Percentiles rank a stretch among this genome's conserved stretches.
Evolutionary conservation across 805 yeast species (phyloP).

Genomic region (Pichia sporocuriosa): DNA sequence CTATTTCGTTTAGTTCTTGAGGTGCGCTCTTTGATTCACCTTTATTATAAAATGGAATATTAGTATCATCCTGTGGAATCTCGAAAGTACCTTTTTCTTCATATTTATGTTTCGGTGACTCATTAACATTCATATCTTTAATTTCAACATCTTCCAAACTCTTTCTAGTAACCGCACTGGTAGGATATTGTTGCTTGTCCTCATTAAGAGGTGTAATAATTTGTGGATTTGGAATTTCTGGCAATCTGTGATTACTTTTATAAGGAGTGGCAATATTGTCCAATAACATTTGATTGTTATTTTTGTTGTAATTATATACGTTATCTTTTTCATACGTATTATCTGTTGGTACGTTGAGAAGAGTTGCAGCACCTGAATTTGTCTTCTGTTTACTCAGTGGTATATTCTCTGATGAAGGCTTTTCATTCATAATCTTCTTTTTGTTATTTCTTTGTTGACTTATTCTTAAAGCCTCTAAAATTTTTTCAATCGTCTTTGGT

Average conservation of each 20-base stretch:
- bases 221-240: background rate
- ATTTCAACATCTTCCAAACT: conserved; percentile 2
- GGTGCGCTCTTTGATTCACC: background rate
- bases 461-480: conserved; percentile 59
- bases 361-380: background rate
- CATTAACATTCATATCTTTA: conserved; percentile 4
- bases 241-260: background rate
- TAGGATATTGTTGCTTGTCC: conserved; percentile 16
- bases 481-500: conserved; percentile 92
- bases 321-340: background rate
- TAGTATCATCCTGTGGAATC: background rate
- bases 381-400: conserved; percentile 1
- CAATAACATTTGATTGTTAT: no score
- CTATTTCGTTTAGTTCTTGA: conserved; percentile 1
- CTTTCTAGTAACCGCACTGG: conserved; percentile 19
- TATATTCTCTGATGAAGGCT: background rate
- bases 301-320: background rate
- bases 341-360: no score
- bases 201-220: conserved; percentile 1
- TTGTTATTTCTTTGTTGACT: conserved; percentile 6
- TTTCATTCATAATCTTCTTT: background rate
- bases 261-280: background rate
- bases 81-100: background rate
- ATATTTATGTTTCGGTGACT: background rate
- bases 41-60: conserved; percentile 3